Percentiles rank a stretch among this genome's conserved stretches.
phyloP scores from a whole-genome alignment of 805 yeast genomes.

The Kuraishia capsulata region DNA sequence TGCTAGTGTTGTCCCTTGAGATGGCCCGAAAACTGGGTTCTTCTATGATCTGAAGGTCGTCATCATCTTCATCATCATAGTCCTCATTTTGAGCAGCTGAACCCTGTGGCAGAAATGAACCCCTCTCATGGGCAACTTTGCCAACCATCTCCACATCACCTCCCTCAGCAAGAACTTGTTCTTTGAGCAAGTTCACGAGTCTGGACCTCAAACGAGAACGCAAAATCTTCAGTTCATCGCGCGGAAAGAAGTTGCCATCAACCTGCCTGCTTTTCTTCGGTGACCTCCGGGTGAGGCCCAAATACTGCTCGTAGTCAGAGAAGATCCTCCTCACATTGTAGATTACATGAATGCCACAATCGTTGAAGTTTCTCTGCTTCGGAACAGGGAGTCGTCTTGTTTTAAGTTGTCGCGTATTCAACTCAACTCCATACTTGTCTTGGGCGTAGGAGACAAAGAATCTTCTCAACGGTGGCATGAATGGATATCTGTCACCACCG shows the following conservation, averaged over 20 bases:
- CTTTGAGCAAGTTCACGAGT: slow-evolving; percentile 14
- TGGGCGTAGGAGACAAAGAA: slow-evolving; percentile 63
- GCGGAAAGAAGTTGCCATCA: slow-evolving; percentile 14
- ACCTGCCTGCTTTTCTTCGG: slow-evolving; percentile 8
- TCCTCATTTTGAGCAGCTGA: slow-evolving; percentile 7
- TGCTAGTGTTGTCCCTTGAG: no score
- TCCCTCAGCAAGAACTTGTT: slow-evolving; percentile 15
- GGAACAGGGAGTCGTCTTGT: slow-evolving; percentile 43
- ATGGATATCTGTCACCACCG: slow-evolving; percentile 43
- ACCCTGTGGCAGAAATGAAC: no score
- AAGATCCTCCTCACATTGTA: slow-evolving; percentile 59
- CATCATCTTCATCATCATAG: slow-evolving; percentile 20
- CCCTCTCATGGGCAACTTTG: slow-evolving; percentile 7
- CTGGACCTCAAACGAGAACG: slow-evolving; percentile 14
- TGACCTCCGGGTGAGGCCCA: slow-evolving; percentile 33
- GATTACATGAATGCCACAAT: slow-evolving; percentile 90
- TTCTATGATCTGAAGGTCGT: slow-evolving; percentile 12
- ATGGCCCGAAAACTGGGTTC: no score
- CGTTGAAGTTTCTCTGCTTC: slow-evolving; percentile 79
- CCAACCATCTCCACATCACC: slow-evolving; percentile 17
- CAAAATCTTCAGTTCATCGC: slow-evolving; percentile 15
- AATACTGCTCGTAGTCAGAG: slow-evolving; percentile 35
- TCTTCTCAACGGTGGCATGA: slow-evolving; percentile 41
- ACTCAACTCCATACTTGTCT: slow-evolving; percentile 43
- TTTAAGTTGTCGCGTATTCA: slow-evolving; percentile 36